These are phyloP conservation scores for Pilaira anomala DNA, from an alignment of 192 early-diverging fungal species.

Conservation along the genomic window DNA sequence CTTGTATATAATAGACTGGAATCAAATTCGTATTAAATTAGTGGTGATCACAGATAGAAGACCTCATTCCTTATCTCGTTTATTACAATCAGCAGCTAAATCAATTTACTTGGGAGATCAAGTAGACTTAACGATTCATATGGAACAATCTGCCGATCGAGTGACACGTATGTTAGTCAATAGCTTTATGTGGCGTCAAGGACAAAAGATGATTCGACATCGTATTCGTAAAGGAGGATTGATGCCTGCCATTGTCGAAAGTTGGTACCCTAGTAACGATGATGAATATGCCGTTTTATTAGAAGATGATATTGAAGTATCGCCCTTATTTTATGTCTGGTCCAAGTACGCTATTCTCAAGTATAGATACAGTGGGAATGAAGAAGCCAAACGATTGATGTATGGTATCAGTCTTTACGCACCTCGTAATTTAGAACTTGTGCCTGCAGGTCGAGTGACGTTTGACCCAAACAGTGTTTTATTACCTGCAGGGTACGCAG, in stretches of 20 bases:
- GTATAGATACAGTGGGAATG: constrained; percentile 48
- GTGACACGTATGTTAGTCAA: constrained; percentile 45
- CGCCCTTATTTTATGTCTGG: constrained; percentile 58
- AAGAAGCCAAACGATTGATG: constrained; percentile 33
- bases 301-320: constrained; percentile 64
- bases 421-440: constrained; percentile 52
- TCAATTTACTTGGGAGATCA: constrained; percentile 50
- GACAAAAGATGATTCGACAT: constrained; percentile 46
- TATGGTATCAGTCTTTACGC: constrained; percentile 58
- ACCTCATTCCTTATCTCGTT: constrained; percentile 55
- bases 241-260: constrained; percentile 57
- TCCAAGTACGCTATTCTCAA: constrained; percentile 54
- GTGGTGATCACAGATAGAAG: constrained; percentile 56
- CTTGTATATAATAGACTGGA: constrained; percentile 44
- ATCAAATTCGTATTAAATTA: constrained; percentile 45
- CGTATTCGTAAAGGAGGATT: constrained; percentile 56
- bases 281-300: constrained; percentile 56
- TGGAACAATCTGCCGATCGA: constrained; percentile 53
- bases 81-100: constrained; percentile 44
- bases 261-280: constrained; percentile 53
- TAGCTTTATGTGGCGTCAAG: constrained; percentile 48
- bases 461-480: constrained; percentile 51
- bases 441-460: constrained; percentile 42
- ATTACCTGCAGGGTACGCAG: constrained; percentile 39
- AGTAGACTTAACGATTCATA: constrained; percentile 50